These are phyloP conservation scores for Trametes hirsuta DNA, from an alignment of 1,284 basidiomycete genomes.

Conservation along the genomic window DNA sequence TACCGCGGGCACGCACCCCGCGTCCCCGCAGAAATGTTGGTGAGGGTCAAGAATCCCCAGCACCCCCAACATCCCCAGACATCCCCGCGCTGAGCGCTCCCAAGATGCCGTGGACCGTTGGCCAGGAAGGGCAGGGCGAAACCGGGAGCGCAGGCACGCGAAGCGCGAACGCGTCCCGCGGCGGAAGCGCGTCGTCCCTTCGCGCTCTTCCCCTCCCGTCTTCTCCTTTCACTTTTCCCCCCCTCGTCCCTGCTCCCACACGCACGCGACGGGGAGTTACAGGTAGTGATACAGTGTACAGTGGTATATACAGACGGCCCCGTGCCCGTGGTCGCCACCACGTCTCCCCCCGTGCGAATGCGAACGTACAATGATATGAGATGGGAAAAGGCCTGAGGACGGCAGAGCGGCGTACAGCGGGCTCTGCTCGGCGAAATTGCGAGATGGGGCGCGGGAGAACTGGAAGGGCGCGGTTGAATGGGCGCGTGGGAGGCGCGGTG, in stretches of 20 bases:
- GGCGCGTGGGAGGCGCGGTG: background rate
- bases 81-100: background rate
- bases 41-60: no score
- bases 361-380: conserved; percentile 15
- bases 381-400: background rate
- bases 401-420: conserved; percentile 13
- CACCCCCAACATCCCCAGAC: no score
- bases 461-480: background rate
- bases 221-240: no score
- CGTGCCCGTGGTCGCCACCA: conserved; percentile 11
- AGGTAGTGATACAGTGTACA: conserved; percentile 5
- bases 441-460: background rate
- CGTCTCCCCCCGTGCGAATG: background rate
- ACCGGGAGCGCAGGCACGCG: conserved; percentile 5
- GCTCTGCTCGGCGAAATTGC: conserved; percentile 7
- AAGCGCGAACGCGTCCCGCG: background rate
- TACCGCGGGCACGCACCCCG: no score
- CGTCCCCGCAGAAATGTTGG: no score
- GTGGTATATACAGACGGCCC: conserved; percentile 13
- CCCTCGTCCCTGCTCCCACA: background rate
- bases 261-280: background rate
- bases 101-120: background rate
- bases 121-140: conserved; percentile 3
- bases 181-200: background rate
- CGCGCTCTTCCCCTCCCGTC: background rate